A percentile compares a stretch with the other conserved stretches of the same genome.
phyloP scores from a whole-genome alignment of 139 green algal species.

The Helicosporidium sp. region DNA sequence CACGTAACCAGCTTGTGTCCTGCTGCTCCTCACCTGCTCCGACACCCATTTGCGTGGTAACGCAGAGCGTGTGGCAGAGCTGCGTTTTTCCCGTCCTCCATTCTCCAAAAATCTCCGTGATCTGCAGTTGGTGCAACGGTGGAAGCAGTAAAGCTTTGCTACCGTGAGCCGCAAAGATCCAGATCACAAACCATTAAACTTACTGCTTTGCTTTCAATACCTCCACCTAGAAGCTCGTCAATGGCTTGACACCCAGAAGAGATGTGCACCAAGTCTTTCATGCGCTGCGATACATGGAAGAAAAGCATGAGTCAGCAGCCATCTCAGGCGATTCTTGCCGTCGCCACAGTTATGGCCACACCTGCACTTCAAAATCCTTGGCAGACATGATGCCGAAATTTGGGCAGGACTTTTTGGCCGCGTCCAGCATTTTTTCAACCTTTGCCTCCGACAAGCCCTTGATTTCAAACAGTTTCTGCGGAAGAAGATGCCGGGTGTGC shows the following conservation, averaged over 20 bases:
- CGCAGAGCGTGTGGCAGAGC: conserved; percentile 64
- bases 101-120: conserved; percentile 75
- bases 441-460: conserved; percentile 85
- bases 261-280: conserved; percentile 38
- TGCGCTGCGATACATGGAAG: too few relatives aligned
- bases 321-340: too few relatives aligned
- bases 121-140: conserved; percentile 6
- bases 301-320: not conserved
- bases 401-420: not conserved
- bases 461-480: conserved; percentile 56
- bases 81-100: conserved; percentile 68
- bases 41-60: conserved; percentile 41
- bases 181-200: too few relatives aligned
- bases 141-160: too few relatives aligned
- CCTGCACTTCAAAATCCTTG: not conserved
- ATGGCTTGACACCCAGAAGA: conserved; percentile 42
- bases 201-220: conserved; percentile 62
- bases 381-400: not conserved
- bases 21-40: not conserved
- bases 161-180: too few relatives aligned
- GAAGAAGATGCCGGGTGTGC: too few relatives aligned
- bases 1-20: too few relatives aligned
- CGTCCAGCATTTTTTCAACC: conserved; percentile 77
- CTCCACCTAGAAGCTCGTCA: conserved; percentile 61
- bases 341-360: too few relatives aligned